Base-by-base conservation (phyloP, 2,329 filamentous ascomycete species). In the Clarireedia paspali region DNA sequence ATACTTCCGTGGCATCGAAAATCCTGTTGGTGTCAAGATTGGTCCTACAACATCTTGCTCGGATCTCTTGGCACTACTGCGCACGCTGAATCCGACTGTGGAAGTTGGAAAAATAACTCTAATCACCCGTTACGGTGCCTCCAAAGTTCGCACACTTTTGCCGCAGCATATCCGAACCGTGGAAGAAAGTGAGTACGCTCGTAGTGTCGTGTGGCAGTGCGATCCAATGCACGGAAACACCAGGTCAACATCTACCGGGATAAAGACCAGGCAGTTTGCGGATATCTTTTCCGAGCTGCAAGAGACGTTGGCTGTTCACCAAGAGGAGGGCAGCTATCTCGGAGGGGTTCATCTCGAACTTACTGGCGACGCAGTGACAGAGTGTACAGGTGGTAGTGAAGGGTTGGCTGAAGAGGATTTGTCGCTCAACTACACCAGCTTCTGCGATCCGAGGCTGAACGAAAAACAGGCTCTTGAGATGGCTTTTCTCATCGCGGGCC, bases 381-480 rank as follows among this genome's bases (percentile, higher is more conserved):
- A 99, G 74, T 99, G 94, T 67, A 82, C 95, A 0, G 91, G 94
- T 56, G 94, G 94, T 20, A 92, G 89, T 60, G 89, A 90, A 68
- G 89, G 87, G 0, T 74, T 97, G 57, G 88, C 82, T 38, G 94
- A 97, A 71, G 88, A 94, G 60, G 92, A 96, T 67, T 70, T 99
- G 65, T 87, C 87, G 2, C 81, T 90, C 62, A 91, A 96, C 67
- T 99, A 99, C 73, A 95, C 91, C 5, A 95, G 88, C 39, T 97
- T 92, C 76, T 99, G 94, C 71, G 94, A 99, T 70, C 94, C 94
- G 5, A 76, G 94, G 24, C 75, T 99, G 63, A 99, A 99, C 68
- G 94, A 97, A 79, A 96, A 97, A 75, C 94, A 99, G 76, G 91
- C 94, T 0, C 78, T 99, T 14, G 94, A 99, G 75, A 73, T 97